Percentiles rank a stretch among this genome's conserved stretches.
Evolutionary conservation across 139 green algal species (phyloP).

Genomic region (Micractinium conductrix): DNA sequence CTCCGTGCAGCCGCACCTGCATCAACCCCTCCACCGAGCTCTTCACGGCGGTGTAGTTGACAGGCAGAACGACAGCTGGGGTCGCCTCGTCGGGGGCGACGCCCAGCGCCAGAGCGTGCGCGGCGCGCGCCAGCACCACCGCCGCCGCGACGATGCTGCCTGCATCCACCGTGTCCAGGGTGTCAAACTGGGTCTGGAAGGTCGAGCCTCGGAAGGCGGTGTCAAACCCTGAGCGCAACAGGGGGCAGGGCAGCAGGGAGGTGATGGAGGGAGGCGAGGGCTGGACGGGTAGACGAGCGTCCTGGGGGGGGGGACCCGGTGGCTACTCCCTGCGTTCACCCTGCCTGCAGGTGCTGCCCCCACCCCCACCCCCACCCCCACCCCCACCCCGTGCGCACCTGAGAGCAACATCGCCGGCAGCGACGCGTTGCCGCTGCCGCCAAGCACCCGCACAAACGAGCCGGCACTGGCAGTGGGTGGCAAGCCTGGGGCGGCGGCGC

Average conservation of each 20-base stretch:
- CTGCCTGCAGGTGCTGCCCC: too few species aligned
- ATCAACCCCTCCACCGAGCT: conserved; percentile 1
- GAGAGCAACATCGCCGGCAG: conserved; percentile 59
- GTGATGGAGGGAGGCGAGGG: too few species aligned
- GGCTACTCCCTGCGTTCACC: too few species aligned
- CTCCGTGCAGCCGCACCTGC: conserved; percentile 9
- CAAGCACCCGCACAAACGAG: conserved; percentile 69
- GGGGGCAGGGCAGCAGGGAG: too few species aligned
- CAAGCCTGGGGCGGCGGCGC: conserved; percentile 58
- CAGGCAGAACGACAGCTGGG: conserved; percentile 17
- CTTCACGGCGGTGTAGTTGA: conserved; percentile 43
- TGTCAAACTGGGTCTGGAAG: conserved; percentile 64
- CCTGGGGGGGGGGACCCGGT: too few species aligned
- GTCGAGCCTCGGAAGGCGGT: conserved; percentile 50
- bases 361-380: too few species aligned
- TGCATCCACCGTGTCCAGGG: neutral
- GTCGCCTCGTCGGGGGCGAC: neutral
- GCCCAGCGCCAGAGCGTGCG: conserved; percentile 56
- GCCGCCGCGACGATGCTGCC: conserved; percentile 46
- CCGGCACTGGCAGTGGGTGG: conserved; percentile 74
- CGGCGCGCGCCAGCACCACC: conserved; percentile 53
- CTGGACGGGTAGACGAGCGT: too few species aligned
- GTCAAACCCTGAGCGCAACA: conserved; percentile 74
- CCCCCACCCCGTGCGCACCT: too few species aligned
- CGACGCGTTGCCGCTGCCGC: neutral